Evolutionary conservation across 371 early-diverging fungal genomes (phyloP).

Genomic region (Dichotomocladium elegans): DNA sequence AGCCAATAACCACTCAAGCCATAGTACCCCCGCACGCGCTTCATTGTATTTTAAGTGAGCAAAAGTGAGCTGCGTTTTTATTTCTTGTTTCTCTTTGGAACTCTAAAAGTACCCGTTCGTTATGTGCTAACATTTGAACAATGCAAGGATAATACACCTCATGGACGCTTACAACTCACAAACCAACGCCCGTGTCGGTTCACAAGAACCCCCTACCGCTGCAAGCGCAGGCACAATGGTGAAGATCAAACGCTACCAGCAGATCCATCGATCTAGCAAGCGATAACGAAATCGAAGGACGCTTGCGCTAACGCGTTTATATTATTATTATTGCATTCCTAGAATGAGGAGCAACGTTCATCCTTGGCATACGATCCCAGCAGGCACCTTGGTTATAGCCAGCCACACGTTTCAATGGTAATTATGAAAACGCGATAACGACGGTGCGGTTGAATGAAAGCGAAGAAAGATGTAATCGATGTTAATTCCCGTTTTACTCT

Average conservation of each 20-base stretch:
- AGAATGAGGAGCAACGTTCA: conserved; percentile 10
- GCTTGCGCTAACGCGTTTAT: background rate
- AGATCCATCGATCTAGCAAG: background rate
- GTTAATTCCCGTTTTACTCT: background rate
- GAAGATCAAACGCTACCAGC: no score
- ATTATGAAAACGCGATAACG: background rate
- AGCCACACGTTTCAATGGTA: background rate
- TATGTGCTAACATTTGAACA: no score
- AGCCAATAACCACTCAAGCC: background rate
- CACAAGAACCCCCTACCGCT: conserved; percentile 4
- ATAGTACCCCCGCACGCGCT: background rate
- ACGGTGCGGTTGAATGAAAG: background rate
- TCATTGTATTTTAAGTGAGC: no score
- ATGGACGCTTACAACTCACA: conserved; percentile 1
- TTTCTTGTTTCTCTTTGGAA: background rate
- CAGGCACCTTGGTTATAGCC: background rate
- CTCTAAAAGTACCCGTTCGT: no score
- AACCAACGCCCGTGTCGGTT: conserved; percentile 1
- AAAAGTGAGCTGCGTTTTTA: no score
- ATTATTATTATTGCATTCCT: background rate
- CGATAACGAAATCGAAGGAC: background rate
- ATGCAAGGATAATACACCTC: no score
- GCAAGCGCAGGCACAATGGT: conserved; percentile 4
- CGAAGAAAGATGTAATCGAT: background rate
- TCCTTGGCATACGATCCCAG: conserved; percentile 17